Evolutionary conservation across 257 asterid genomes (phyloP).

Genomic region (Solanum sejunctum): DNA sequence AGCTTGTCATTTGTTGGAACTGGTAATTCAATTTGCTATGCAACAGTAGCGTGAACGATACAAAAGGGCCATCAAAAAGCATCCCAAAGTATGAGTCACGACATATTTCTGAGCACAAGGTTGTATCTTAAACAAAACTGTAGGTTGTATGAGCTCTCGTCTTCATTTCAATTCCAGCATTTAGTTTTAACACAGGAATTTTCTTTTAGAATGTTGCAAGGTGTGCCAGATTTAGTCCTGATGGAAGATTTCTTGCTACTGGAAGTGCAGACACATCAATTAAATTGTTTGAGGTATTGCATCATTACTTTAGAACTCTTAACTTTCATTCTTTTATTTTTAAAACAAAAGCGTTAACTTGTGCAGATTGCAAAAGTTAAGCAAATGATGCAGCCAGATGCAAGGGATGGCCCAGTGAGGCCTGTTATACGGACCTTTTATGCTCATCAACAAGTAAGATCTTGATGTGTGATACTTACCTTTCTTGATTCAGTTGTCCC

Average conservation of each 20-base stretch:
- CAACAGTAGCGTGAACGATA: slow-evolving; percentile 41
- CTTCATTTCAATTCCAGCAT: not conserved
- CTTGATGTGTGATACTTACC: not conserved
- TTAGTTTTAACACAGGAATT: not conserved
- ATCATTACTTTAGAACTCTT: not conserved
- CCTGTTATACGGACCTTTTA: slow-evolving; percentile 62
- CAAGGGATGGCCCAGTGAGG: slow-evolving; percentile 55
- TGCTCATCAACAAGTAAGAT: slow-evolving; percentile 61
- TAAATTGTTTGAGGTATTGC: slow-evolving; percentile 60
- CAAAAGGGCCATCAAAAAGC: slow-evolving; percentile 55
- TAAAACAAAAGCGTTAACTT: not conserved
- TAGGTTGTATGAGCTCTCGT: not conserved
- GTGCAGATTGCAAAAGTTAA: slow-evolving; percentile 52
- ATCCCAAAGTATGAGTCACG: slow-evolving; percentile 69
- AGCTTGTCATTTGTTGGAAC: not conserved
- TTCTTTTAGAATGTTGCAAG: slow-evolving; percentile 50
- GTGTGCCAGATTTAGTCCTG: slow-evolving; percentile 85
- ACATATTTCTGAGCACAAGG: slow-evolving; percentile 86
- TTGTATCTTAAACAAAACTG: slow-evolving; percentile 10
- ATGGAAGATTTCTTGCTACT: slow-evolving; percentile 81
- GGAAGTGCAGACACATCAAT: slow-evolving; percentile 84
- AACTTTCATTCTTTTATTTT: slow-evolving; percentile 6
- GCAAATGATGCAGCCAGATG: slow-evolving; percentile 70
- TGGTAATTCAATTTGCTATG: not conserved
- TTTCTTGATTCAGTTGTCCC: not conserved